Conservation (phyloP, 2,329 filamentous ascomycete genomes). For the Pseudocercospora cruenta region DNA sequence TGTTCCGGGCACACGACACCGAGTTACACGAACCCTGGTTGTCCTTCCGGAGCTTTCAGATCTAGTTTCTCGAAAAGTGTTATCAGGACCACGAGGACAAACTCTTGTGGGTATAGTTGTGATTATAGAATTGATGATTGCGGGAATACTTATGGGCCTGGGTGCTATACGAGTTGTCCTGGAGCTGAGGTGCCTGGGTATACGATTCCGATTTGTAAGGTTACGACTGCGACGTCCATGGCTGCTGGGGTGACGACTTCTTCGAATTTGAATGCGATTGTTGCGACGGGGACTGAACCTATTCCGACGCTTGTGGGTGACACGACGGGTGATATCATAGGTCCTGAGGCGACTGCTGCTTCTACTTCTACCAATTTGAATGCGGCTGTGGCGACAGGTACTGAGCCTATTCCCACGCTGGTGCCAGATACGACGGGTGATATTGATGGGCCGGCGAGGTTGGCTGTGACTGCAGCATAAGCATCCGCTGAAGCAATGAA, state of each 20-base stretch:
- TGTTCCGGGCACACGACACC: conserved; percentile 29
- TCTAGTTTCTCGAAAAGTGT: conserved; percentile 14
- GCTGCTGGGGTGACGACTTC: background rate
- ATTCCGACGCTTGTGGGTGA: background rate
- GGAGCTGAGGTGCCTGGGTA: conserved; percentile 18
- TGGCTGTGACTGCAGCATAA: background rate
- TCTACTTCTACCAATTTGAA: background rate
- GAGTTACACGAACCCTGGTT: conserved; percentile 27
- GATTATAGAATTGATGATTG: conserved; percentile 26
- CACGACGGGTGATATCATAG: background rate
- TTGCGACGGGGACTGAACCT: background rate
- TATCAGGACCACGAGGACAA: conserved; percentile 9
- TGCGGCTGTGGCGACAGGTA: background rate
- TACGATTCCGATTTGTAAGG: conserved; percentile 22
- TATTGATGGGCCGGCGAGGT: background rate
- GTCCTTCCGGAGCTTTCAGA: conserved; percentile 17
- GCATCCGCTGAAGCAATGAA: background rate
- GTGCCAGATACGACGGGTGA: background rate
- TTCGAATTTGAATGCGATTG: background rate
- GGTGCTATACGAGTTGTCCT: conserved; percentile 26
- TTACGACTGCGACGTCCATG: background rate
- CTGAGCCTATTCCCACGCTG: background rate
- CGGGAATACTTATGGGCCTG: conserved; percentile 29
- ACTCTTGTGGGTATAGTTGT: conserved; percentile 24
- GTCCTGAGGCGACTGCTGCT: background rate